These are phyloP conservation scores for Colletotrichum sp. DNA, from an alignment of 2,329 filamentous ascomycete genomes.

Conservation along the genomic window DNA sequence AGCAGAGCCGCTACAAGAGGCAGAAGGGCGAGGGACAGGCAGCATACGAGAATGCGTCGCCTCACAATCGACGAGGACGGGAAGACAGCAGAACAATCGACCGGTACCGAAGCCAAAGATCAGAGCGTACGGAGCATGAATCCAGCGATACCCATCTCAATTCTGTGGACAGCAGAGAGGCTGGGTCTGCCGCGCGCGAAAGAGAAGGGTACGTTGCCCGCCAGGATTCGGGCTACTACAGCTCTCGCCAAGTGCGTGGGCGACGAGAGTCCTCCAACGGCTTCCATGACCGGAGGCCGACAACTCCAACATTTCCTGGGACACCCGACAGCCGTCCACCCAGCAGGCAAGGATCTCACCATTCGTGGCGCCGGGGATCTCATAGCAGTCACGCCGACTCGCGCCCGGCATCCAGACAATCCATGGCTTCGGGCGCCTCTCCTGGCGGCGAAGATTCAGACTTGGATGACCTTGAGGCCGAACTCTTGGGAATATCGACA, in stretches of 20 bases:
- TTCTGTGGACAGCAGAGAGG: background rate
- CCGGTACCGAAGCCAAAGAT: background rate
- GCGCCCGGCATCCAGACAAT: slow-evolving; percentile 16
- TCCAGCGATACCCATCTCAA: background rate
- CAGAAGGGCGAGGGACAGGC: background rate
- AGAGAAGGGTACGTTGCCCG: background rate
- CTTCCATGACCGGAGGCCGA: background rate
- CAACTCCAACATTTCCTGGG: background rate
- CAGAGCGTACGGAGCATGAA: background rate
- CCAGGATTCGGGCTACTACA: background rate
- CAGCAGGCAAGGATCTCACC: background rate
- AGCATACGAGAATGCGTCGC: background rate
- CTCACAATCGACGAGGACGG: background rate
- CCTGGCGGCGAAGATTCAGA: slow-evolving; percentile 31
- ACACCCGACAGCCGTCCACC: slow-evolving; percentile 1
- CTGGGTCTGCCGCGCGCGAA: background rate
- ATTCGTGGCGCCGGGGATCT: background rate
- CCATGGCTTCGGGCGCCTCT: slow-evolving; percentile 4
- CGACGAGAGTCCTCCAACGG: background rate
- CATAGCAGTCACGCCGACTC: slow-evolving; percentile 11
- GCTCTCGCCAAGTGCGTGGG: background rate
- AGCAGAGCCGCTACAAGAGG: slow-evolving; percentile 1
- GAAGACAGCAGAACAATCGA: background rate
- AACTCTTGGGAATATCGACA: slow-evolving; percentile 37
- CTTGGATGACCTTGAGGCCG: slow-evolving; percentile 42